These are phyloP conservation scores for Trichosporon ovoides DNA, from an alignment of 1,284 basidiomycete species.

Conservation along the genomic window DNA sequence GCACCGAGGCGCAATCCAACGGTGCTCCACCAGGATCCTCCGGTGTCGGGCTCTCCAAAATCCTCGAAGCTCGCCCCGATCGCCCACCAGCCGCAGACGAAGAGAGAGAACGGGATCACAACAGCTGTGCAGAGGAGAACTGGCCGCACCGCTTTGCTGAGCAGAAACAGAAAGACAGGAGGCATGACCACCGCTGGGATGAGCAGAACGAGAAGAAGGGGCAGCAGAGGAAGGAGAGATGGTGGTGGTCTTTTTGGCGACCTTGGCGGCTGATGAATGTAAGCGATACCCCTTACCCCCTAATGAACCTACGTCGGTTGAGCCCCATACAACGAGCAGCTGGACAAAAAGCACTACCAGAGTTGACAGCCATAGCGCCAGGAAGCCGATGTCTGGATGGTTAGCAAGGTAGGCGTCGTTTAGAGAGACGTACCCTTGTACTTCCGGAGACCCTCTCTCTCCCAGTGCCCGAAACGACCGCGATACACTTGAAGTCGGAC, in stretches of 20 bases:
- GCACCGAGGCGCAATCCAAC: slow-evolving; percentile 69
- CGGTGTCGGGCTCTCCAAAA: slow-evolving; percentile 61
- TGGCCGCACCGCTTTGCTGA: slow-evolving; percentile 72
- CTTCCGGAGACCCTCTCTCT: slow-evolving; percentile 43
- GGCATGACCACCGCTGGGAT: slow-evolving; percentile 65
- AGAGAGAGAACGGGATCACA: slow-evolving; percentile 71
- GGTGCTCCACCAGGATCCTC: slow-evolving; percentile 63
- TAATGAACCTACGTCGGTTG: slow-evolving; percentile 39
- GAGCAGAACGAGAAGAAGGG: slow-evolving; percentile 72
- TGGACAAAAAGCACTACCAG: slow-evolving; percentile 40
- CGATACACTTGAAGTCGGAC: slow-evolving; percentile 46
- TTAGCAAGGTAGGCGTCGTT: not conserved
- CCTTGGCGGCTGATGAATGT: slow-evolving; percentile 1
- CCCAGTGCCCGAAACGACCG: slow-evolving; percentile 47
- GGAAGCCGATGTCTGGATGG: slow-evolving; percentile 38
- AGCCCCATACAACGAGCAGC: slow-evolving; percentile 47
- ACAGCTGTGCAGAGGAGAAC: slow-evolving; percentile 73
- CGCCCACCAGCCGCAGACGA: slow-evolving; percentile 77
- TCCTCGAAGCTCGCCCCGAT: slow-evolving; percentile 86
- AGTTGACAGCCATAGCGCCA: slow-evolving; percentile 43
- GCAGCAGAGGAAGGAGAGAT: slow-evolving; percentile 68
- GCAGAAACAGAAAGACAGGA: slow-evolving; percentile 68
- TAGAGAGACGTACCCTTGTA: slow-evolving; percentile 42
- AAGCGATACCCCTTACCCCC: not conserved
- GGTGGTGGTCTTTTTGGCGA: slow-evolving; percentile 19